These are phyloP conservation scores for Helichrysum umbraculigerum DNA, from an alignment of 129 eudicot species.

Conservation along the genomic window DNA sequence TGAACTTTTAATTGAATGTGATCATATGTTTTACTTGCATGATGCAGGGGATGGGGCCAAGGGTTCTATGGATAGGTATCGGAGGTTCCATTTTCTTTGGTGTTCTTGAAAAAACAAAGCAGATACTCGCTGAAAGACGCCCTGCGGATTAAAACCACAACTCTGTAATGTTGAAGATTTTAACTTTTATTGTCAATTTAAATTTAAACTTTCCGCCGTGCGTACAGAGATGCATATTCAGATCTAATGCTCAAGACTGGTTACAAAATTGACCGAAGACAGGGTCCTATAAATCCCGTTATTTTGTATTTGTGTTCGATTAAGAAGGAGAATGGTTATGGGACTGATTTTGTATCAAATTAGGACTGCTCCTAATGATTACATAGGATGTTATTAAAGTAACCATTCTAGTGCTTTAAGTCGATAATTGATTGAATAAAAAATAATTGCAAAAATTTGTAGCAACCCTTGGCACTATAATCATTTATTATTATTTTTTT, in stretches of 20 bases:
- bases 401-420: not conserved
- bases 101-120: conserved; percentile 73
- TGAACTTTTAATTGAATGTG: not conserved
- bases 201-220: not conserved
- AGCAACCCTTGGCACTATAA: not conserved
- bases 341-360: not conserved
- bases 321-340: not conserved
- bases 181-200: not conserved
- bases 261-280: not conserved
- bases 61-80: conserved; percentile 73
- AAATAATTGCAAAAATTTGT: too few species aligned
- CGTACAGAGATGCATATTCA: not conserved
- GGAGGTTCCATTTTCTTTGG: conserved; percentile 87
- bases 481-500: not conserved
- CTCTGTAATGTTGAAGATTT: conserved; percentile 22
- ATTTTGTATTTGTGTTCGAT: not conserved
- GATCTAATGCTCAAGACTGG: not conserved
- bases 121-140: conserved; percentile 42
- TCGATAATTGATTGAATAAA: too few species aligned
- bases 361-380: not conserved
- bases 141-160: conserved; percentile 23
- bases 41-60: conserved; percentile 74
- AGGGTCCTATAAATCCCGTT: not conserved
- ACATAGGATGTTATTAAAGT: too few species aligned
- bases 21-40: conserved; percentile 6